These are phyloP conservation scores for Fusarium solani-melongenae DNA, from an alignment of 2,329 filamentous ascomycete genomes.

Conservation along the genomic window DNA sequence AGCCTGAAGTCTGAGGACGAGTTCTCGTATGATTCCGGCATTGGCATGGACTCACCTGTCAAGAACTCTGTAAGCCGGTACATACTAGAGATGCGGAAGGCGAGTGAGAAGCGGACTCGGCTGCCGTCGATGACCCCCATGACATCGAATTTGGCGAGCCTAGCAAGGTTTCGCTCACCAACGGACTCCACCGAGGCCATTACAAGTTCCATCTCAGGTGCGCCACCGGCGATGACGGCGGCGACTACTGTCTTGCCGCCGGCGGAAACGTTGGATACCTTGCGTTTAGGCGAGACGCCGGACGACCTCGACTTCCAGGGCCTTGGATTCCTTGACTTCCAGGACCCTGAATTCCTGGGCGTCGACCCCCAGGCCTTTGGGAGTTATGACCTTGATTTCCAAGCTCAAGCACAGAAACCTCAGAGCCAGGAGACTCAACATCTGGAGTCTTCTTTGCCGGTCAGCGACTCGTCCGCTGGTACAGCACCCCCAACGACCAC, in stretches of 20 bases:
- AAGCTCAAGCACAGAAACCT: background rate
- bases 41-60: conserved; percentile 24
- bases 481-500: conserved; percentile 15
- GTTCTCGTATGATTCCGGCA: conserved; percentile 35
- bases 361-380: background rate
- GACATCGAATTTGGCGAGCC: background rate
- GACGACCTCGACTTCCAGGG: background rate
- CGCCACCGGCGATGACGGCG: background rate
- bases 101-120: conserved; percentile 15
- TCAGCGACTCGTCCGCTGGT: conserved; percentile 12
- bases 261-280: background rate
- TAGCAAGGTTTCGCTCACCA: background rate
- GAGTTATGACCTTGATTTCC: background rate
- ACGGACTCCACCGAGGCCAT: background rate
- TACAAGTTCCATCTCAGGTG: background rate
- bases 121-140: background rate
- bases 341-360: background rate
- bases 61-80: conserved; percentile 20
- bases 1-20: conserved; percentile 22
- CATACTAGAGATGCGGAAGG: conserved; percentile 25
- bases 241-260: background rate
- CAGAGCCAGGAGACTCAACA: background rate
- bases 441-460: background rate
- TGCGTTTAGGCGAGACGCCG: background rate
- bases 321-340: background rate